These are phyloP conservation scores for Rhizomucor pusillus DNA, from an alignment of 371 early-diverging fungal species.

Conservation along the genomic window DNA sequence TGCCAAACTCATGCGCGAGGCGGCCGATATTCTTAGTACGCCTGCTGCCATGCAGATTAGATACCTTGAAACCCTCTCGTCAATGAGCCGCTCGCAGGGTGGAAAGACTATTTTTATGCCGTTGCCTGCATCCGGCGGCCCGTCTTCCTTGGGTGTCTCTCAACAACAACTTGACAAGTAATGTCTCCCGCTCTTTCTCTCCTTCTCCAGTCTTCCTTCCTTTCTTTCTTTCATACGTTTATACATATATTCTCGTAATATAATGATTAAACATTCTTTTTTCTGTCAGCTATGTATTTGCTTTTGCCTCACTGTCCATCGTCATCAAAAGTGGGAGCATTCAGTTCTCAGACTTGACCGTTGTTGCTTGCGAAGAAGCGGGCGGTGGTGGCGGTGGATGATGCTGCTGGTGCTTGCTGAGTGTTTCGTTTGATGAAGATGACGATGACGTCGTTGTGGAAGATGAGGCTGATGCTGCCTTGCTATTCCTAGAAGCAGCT, in stretches of 20 bases:
- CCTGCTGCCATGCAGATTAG: slow-evolving; percentile 86
- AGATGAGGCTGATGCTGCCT: slow-evolving; percentile 6
- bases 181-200: no score
- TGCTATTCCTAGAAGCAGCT: neutral
- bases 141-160: neutral
- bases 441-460: neutral
- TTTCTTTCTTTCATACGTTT: slow-evolving; percentile 1
- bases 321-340: no score
- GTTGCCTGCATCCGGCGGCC: slow-evolving; percentile 8
- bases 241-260: slow-evolving; percentile 1
- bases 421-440: slow-evolving; percentile 1
- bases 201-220: neutral
- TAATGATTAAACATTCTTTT: no score
- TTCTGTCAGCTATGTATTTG: no score
- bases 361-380: no score
- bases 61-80: slow-evolving; percentile 79
- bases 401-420: no score
- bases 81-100: slow-evolving; percentile 71
- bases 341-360: no score
- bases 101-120: slow-evolving; percentile 78
- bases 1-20: slow-evolving; percentile 92
- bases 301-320: no score
- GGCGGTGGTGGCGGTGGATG: no score
- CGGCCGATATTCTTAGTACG: slow-evolving; percentile 69
- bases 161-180: neutral